Evolutionary conservation across 345 rosid species (phyloP), one percentile per base, ranked within the genome.

Genomic region (Populus alba): DNA sequence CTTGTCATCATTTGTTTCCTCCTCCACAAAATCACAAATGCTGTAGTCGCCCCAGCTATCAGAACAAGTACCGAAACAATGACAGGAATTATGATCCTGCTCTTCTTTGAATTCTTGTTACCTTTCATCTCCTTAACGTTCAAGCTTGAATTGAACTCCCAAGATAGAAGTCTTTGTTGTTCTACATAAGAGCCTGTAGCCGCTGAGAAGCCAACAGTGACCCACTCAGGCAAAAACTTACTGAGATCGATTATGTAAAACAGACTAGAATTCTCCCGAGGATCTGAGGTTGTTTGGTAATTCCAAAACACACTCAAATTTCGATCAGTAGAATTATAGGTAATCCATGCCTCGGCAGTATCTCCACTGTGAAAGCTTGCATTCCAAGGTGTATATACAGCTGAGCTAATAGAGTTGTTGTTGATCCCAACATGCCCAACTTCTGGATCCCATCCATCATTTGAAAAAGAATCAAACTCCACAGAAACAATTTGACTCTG

Each of bases 381-480:
- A 68, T 88, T 86, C 90, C 87, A 90, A 8, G 77, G 75, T 1
- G 83, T 81, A 49, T 76, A 73, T 0, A 80, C 79, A 0, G 77
- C 78, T 0, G 86, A 87, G 5, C 80, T 18, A 49, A 87, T 69
- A 1, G 88, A 87, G 66, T 82, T 86, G 11, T 77, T 66, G 72
- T 87, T 87, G 73, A 87, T 90, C 55, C 91, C 88, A 0, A 85
- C 89, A 41, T 90, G 90, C 18, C 71, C 75, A 12, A 76, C 71
- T 0, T 65, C 23, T 23, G 89, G 89, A 70, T 87, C 87, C 85
- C 86, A 79, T 25, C 78, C 72, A 3, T 3, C 9, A 55, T 88
- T 84, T 9, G 71, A 2, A 10, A 47, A 79, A 3, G 83, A 59
- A 53, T 87, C 88, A 18, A 85, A 87, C 39, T 88, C 85, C 23